Base-by-base conservation (phyloP, 805 yeast genomes). In the Kodamaea laetipori region DNA sequence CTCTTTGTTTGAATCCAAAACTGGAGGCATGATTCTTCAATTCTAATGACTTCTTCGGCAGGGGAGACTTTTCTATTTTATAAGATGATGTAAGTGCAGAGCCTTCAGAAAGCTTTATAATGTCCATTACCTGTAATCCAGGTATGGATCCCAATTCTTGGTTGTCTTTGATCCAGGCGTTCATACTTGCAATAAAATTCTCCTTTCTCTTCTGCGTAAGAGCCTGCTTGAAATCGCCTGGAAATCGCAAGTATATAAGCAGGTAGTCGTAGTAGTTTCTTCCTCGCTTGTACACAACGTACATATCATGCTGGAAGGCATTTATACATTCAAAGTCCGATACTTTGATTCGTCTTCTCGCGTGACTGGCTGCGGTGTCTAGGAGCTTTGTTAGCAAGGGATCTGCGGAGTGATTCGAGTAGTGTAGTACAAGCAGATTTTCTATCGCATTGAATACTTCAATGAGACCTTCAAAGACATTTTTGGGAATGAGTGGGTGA, bases 21-120 rank as follows among this genome's bases (percentile, higher is more conserved):
- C 64, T 67, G 1, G 64, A 51, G 9, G 66, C 46, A 24, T 62
- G 62, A 47, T 74, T 75, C 41, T 59, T 57, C 37, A 70, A 49
- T 2, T 46, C 49, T 9, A 44, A 43, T 7, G 33, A 18, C 13
- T 10, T 13, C 15, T 37, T 37, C 23, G 12, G 33, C 19, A n/a
- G 18, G 2, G 32, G 38, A 9, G 33, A 15, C 17, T 40, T 40
- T 6, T 18, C 15, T 16, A 40, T 32, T 35, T 33, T 40, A 6
- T 17, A 13, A 2, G 38, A 6, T 10, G 37, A 18, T 4, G 13
- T 24, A 2, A 13, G 13, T 21, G 24, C 23, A 5, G 40, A 21
- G 5, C 27, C 19, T 23, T 23, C 27, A 9, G 6, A 17, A 6
- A 9, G 13, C 24, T 33, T 40, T 33, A 41, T 34, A 6, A 23